Base-by-base conservation (phyloP, 2,329 filamentous ascomycete species). In the Aciculosporium take region DNA sequence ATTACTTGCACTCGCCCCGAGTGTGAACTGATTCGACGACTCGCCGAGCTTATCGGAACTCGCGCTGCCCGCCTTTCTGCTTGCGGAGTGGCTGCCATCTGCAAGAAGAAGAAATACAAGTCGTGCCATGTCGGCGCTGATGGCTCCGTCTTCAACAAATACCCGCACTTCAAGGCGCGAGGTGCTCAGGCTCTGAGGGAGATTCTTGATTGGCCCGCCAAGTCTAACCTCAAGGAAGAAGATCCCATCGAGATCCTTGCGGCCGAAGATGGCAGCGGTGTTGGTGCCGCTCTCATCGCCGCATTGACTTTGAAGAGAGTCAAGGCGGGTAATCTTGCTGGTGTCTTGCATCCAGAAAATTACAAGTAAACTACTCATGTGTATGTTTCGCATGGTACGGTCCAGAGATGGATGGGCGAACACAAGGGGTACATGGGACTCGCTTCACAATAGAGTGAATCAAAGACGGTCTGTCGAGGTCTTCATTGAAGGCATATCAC, bases 101-200 rank as follows among this genome's bases (percentile, higher is more conserved):
- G 84, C 74, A 93, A 81, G 67, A 96, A 96, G 79, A 96, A 95
- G 75, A 74, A 76, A 51, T 89, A 88, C 63, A 66, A 82, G 56
- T 73, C 75, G 29, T 94, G 85, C 68, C 91, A 96, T 62, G 91
- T 98, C 32, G 91, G 91, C 53, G 91, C 91, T 39, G 91, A 98
- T 58, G 91, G 91, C 29, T 94, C 85, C 15, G 89, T 98, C 41
- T 98, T 98, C 70, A 95, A 94, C 73, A 96, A 96, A 63, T 98
- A 98, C 66, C 91, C 91, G 10, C 84, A 94, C 66, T 98, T 98
- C 76, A 95, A 95, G 72, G 76, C 79, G 44, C 82, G 91, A 41
- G 88, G 89, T 42, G 89, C 91, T 12, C 72, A 81, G 60, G 91
- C 91, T 23, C 74, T 98, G 40, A 79, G 85, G 42, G 91, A 98